These are phyloP conservation scores for Golovinomyces cichoracearum DNA, from an alignment of 2,329 filamentous ascomycete genomes.

Conservation along the genomic window DNA sequence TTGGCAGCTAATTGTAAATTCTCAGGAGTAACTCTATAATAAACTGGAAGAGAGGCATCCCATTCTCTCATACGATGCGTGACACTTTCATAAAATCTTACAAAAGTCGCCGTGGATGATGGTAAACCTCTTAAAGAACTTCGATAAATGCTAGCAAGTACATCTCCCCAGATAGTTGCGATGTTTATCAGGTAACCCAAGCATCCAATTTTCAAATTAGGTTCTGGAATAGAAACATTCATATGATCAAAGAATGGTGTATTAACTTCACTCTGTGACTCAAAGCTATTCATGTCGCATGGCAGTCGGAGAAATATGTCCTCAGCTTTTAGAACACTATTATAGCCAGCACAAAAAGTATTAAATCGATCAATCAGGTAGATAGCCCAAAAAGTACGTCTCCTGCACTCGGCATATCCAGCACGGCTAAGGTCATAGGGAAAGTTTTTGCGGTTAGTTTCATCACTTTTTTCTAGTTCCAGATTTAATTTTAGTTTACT, in stretches of 20 bases:
- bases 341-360: constrained; percentile 27
- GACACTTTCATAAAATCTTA: constrained; percentile 25
- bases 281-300: constrained; percentile 32
- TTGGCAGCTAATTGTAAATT: constrained; percentile 32
- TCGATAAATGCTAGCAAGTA: constrained; percentile 32
- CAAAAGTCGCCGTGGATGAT: constrained; percentile 15
- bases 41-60: constrained; percentile 27
- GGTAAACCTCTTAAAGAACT: constrained; percentile 14
- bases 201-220: constrained; percentile 11
- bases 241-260: constrained; percentile 35
- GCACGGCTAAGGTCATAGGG: constrained; percentile 31
- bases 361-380: constrained; percentile 44
- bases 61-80: constrained; percentile 30
- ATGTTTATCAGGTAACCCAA: constrained; percentile 38
- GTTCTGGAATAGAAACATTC: constrained; percentile 18
- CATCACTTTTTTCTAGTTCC: constrained; percentile 26
- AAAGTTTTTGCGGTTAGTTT: constrained; percentile 18
- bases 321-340: constrained; percentile 31
- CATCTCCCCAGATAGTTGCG: constrained; percentile 37
- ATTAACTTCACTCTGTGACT: constrained; percentile 28
- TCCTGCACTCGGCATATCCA: constrained; percentile 37
- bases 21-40: constrained; percentile 26
- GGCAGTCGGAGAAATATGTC: constrained; percentile 44
- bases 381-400: constrained; percentile 46
- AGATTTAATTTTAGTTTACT: constrained; percentile 35